Conservation (phyloP, 352 stramenopile species). For the Halophytophthora batemanensis region DNA sequence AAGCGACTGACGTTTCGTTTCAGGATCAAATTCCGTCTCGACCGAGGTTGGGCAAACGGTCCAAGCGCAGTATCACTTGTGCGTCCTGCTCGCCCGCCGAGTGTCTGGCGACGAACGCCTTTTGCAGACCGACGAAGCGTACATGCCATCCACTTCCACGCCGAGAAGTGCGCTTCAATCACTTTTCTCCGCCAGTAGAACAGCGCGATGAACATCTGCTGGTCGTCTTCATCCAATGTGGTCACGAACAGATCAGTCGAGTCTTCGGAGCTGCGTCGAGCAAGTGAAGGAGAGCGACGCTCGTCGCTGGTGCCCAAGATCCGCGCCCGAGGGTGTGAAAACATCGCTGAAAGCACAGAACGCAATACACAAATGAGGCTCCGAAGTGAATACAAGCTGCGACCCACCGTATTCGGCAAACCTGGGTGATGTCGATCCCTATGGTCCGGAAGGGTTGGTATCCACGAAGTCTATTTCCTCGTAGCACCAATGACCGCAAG, state of each 20-base stretch:
- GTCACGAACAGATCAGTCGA: slow-evolving; percentile 19
- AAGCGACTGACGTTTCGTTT: slow-evolving; percentile 12
- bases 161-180: slow-evolving; percentile 34
- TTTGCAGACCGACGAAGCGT: slow-evolving; percentile 16
- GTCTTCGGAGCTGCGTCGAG: neutral
- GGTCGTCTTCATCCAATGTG: slow-evolving; percentile 33
- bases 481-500: too few species aligned
- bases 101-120: slow-evolving; percentile 5
- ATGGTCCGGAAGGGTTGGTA: too few species aligned
- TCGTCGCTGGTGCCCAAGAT: neutral
- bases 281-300: neutral
- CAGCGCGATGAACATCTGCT: slow-evolving; percentile 40
- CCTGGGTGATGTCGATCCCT: too few species aligned
- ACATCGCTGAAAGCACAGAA: too few species aligned
- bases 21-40: slow-evolving; percentile 19
- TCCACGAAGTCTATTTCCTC: too few species aligned
- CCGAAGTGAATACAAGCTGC: too few species aligned
- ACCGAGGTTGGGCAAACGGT: neutral
- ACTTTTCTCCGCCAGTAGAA: slow-evolving; percentile 45
- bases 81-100: neutral
- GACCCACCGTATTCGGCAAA: too few species aligned
- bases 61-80: neutral
- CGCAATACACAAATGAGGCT: too few species aligned
- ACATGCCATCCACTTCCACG: slow-evolving; percentile 37
- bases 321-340: neutral